Evolutionary conservation across 495 filamentous ascomycete species (phyloP).

Genomic region (Penicillium lividum): DNA sequence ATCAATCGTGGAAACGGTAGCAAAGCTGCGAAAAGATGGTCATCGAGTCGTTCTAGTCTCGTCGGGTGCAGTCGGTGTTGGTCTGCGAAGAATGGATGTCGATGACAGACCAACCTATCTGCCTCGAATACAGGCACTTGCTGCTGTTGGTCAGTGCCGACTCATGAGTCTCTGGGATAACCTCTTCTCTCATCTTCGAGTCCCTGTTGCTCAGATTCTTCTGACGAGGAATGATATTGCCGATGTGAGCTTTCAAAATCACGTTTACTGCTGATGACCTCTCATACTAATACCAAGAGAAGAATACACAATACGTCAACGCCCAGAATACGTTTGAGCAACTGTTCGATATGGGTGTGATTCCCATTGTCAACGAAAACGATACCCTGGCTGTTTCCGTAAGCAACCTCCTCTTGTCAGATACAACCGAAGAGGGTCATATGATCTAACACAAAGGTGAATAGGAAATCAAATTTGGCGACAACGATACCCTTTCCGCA

Average conservation of each 20-base stretch:
- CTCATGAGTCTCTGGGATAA: conserved; percentile 96
- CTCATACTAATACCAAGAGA: conserved; percentile 15
- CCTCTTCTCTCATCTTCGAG: conserved; percentile 79
- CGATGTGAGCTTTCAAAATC: conserved; percentile 60
- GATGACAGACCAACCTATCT: conserved; percentile 87
- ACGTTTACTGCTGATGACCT: too few species aligned
- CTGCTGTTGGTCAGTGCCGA: conserved; percentile 93
- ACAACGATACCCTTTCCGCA: conserved; percentile 95
- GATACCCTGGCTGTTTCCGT: conserved; percentile 91
- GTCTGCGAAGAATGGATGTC: conserved; percentile 83
- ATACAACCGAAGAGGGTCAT: neutral
- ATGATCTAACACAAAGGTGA: neutral
- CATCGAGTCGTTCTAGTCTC: conserved; percentile 94
- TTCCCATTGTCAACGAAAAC: conserved; percentile 98
- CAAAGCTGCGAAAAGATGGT: conserved; percentile 82
- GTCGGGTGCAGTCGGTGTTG: conserved; percentile 94
- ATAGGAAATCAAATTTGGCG: conserved; percentile 97
- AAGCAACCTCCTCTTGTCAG: conserved; percentile 16
- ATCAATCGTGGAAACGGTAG: conserved; percentile 88
- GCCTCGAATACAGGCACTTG: conserved; percentile 84
- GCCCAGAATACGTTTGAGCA: conserved; percentile 92
- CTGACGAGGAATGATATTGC: conserved; percentile 97
- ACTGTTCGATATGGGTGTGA: conserved; percentile 90
- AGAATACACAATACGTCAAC: conserved; percentile 94
- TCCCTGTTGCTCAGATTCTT: conserved; percentile 92